Conservation (phyloP, 176 grass and related monocot species). For the Eragrostis curvula region DNA sequence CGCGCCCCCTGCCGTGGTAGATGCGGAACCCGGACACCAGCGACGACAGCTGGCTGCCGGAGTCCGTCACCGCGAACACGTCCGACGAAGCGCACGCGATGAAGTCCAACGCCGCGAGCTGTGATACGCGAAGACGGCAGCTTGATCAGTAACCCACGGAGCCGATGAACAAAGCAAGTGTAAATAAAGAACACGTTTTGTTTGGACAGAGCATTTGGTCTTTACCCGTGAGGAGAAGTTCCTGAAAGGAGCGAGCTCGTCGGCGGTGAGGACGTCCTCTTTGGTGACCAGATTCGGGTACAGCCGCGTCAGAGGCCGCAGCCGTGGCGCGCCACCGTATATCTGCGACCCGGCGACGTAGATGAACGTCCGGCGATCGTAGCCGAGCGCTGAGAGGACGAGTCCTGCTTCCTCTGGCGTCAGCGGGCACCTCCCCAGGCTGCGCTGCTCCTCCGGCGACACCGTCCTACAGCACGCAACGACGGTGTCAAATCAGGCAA, state of each 20-base stretch:
- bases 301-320: conserved; percentile 73
- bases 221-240: conserved; percentile 82
- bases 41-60: conserved; percentile 95
- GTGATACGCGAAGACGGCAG: neutral
- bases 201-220: neutral
- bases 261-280: conserved; percentile 79
- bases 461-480: conserved; percentile 49
- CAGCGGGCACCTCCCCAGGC: conserved; percentile 84
- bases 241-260: conserved; percentile 76
- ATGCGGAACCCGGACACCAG: conserved; percentile 82
- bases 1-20: conserved; percentile 82
- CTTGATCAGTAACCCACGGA: too few species aligned
- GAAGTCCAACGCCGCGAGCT: conserved; percentile 88
- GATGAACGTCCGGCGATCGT: conserved; percentile 71
- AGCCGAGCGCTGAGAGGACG: conserved; percentile 76
- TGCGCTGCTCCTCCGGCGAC: conserved; percentile 75
- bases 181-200: neutral
- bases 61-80: conserved; percentile 96
- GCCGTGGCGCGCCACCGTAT: conserved; percentile 75
- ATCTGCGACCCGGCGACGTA: conserved; percentile 90
- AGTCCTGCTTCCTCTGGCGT: conserved; percentile 88
- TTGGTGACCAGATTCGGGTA: conserved; percentile 93
- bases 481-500: neutral
- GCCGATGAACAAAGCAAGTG: neutral
- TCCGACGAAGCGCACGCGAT: conserved; percentile 86